phyloP scores from a whole-genome alignment of 345 rosid genomes.

The Gynandropsis gynandra region DNA sequence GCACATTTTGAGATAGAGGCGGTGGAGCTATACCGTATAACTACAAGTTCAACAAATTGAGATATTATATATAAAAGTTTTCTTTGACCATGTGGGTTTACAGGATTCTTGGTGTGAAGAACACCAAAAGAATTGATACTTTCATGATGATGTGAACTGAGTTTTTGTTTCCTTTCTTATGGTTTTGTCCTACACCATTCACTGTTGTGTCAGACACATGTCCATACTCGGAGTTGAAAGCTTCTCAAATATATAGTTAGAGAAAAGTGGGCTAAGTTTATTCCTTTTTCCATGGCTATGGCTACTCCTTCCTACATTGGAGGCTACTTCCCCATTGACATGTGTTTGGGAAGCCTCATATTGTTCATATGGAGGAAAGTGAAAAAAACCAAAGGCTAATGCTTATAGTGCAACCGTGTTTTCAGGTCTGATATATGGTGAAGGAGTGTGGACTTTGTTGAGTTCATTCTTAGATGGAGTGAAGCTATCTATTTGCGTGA shows the following conservation, averaged over 20 bases:
- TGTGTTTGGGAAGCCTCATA: slow-evolving; percentile 35
- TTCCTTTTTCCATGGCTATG: slow-evolving; percentile 44
- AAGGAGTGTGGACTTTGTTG: slow-evolving; percentile 82
- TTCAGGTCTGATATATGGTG: slow-evolving; percentile 85
- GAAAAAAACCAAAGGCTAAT: slow-evolving; percentile 46
- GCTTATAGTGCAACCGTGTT: slow-evolving; percentile 65
- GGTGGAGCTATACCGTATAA: too few relatives aligned
- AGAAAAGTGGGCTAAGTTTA: slow-evolving; percentile 11
- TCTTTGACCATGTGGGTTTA: too few relatives aligned
- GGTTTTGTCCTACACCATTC: slow-evolving; percentile 69
- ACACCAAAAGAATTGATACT: too few relatives aligned
- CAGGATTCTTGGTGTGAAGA: too few relatives aligned
- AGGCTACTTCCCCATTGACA: slow-evolving; percentile 39
- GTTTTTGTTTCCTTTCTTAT: too few relatives aligned
- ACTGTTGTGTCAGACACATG: slow-evolving; percentile 69
- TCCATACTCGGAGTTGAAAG: slow-evolving; percentile 29
- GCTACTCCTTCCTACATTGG: slow-evolving; percentile 37
- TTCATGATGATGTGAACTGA: too few relatives aligned
- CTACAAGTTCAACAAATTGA: too few relatives aligned
- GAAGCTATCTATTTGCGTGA: slow-evolving; percentile 79
- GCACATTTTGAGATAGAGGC: too few relatives aligned
- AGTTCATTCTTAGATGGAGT: slow-evolving; percentile 65
- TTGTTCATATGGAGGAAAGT: slow-evolving; percentile 52
- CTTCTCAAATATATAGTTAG: slow-evolving; percentile 13
- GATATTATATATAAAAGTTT: too few relatives aligned